These are phyloP conservation scores for Radiomyces spectabilis DNA, from an alignment of 192 early-diverging fungal genomes.

Conservation along the genomic window DNA sequence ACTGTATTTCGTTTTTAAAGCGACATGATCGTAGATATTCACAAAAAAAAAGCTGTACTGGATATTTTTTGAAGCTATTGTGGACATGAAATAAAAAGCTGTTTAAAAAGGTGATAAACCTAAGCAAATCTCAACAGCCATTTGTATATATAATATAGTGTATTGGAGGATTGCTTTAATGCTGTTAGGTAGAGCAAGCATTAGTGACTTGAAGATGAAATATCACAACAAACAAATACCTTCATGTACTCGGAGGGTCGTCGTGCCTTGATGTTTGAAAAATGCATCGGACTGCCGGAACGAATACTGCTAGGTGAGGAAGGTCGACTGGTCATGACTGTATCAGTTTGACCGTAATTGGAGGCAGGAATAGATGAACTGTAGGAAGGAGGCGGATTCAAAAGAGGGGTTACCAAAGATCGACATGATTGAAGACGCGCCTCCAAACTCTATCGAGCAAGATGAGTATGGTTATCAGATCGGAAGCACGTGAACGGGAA, in stretches of 20 bases:
- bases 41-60: no score
- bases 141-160: neutral
- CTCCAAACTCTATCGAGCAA: conserved; percentile 50
- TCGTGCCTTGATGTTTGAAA: conserved; percentile 22
- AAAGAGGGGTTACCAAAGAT: conserved; percentile 63
- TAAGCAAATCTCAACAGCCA: neutral
- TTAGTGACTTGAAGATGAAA: neutral
- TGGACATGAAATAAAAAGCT: neutral
- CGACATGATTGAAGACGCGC: conserved; percentile 66
- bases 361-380: conserved; percentile 17
- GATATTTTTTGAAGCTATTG: no score
- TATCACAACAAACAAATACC: neutral
- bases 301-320: conserved; percentile 11
- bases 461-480: neutral
- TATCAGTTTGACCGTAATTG: conserved; percentile 6
- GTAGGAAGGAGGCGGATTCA: conserved; percentile 47
- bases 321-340: conserved; percentile 3
- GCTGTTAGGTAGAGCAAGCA: neutral
- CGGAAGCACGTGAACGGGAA: neutral
- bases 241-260: conserved; percentile 24
- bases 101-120: no score
- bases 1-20: no score
- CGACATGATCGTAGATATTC: no score
- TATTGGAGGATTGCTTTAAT: no score
- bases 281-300: conserved; percentile 13